Evolutionary conservation across 352 stramenopile genomes (phyloP), one percentile per base, ranked within the genome.

Genomic region (Phytophthora meadii): DNA sequence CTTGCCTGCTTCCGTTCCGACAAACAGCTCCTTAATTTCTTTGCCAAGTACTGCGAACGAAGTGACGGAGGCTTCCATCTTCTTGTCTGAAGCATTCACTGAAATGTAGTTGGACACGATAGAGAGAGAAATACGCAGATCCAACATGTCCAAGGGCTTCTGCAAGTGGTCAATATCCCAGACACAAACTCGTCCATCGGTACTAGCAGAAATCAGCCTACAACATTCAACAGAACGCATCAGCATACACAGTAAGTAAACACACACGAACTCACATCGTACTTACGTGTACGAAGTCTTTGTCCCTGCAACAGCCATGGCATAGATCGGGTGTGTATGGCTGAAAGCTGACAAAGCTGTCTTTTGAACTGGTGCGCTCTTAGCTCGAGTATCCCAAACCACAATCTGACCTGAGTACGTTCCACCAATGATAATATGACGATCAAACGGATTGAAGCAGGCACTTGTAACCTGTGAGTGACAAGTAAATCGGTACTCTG

Each of bases 261-360:
- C 30, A 40, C n/a, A 37, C 39, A 14, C 5, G 28, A 32, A 25
- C 2, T 28, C 22, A 4, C 42, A 30, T 17, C 28, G 22, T 17
- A 82, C 82, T 56, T 82, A 95, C 87, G 88, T 80, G 67, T 91
- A 92, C 9, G 84, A 81, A 27, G 70, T 92, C 70, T 95, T 95
- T 14, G 82, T 89, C 28, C 89, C 89, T 12, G 92, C 80, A 51
- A 97, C 73, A 36, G 76, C 68, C 83, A 97, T 94, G 2, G 86
- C 77, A 63, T 96, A 97, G 54, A 97, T 94, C 19, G 89, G 89
- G 50, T 97, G 89, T 25, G 87, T 96, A 61, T 97, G 89, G 54
- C 84, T 91, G 30, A 81, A 84, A 12, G 85, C 77, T 28, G 87
- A 93, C 22, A 96, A 65, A 47, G 82, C 87, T 4, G 87, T 97